A percentile compares a stretch with the other conserved stretches of the same genome.
These are phyloP conservation scores for Ascochyta rabiei DNA, from an alignment of 2,329 filamentous ascomycete species.

Conservation along the genomic window DNA sequence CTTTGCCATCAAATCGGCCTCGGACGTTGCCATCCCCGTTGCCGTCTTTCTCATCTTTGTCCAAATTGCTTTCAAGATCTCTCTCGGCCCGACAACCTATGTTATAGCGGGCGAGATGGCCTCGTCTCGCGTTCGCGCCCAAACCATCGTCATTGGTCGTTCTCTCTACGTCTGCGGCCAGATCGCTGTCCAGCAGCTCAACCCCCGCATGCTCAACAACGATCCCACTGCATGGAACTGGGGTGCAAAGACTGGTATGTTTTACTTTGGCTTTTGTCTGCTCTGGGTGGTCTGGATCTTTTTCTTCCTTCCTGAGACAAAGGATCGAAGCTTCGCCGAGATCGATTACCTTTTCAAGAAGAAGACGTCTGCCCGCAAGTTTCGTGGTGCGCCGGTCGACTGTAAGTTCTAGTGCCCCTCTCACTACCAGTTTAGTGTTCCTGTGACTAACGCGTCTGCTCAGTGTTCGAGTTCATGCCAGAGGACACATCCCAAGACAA, in stretches of 20 bases:
- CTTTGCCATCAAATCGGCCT: conserved; percentile 12
- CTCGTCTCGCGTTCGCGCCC: conserved; percentile 80
- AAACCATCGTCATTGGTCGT: conserved; percentile 82
- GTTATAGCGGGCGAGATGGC: conserved; percentile 83
- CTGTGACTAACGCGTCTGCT: conserved; percentile 8
- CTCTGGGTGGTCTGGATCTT: conserved; percentile 77
- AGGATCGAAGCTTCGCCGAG: conserved; percentile 79
- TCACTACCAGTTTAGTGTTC: background rate
- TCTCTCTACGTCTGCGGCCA: conserved; percentile 62
- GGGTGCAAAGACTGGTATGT: conserved; percentile 75
- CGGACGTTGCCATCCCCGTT: conserved; percentile 20
- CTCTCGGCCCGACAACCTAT: conserved; percentile 86
- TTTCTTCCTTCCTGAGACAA: conserved; percentile 78
- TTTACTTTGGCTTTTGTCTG: conserved; percentile 81
- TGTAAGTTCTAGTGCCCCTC: conserved; percentile 13
- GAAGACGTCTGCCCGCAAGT: conserved; percentile 28
- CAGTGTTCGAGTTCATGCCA: conserved; percentile 22
- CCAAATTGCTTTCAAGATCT: conserved; percentile 44
- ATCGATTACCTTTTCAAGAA: conserved; percentile 78
- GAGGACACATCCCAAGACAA: conserved; percentile 14
- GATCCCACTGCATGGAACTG: conserved; percentile 72
- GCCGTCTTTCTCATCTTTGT: conserved; percentile 47
- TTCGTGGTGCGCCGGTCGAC: conserved; percentile 17
- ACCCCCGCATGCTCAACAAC: conserved; percentile 57
- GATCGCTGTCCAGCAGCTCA: conserved; percentile 78